Base-by-base conservation (phyloP, 2,329 filamentous ascomycete species). In the Fusarium sp. region DNA sequence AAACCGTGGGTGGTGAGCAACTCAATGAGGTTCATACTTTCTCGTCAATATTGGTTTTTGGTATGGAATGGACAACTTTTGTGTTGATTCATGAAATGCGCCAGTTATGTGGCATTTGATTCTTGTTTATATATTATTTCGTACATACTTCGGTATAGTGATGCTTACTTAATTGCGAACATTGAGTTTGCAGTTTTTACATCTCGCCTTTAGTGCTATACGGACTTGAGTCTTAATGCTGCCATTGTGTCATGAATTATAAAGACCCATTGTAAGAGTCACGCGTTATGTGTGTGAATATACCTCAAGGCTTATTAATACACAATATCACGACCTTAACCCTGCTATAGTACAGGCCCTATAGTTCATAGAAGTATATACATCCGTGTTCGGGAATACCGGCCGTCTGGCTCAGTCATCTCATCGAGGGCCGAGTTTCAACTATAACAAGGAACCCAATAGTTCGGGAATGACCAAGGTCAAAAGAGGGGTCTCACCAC, bases 1-100 rank as follows among this genome's bases (percentile, higher is more conserved):
- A 37, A 74, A 76, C 47, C 76, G 79, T 2, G 72, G 75, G 38
- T 80, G 79, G 79, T 74, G 76, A 35, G 9, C 14, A 33, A 20
- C 27, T 30, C 20, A 25, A 3, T 2, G 7, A 37, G 17, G 52
- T 15, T 25, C 25, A 27, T 27, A 22, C 9, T 27, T 47, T 14
- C 17, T 47, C 4, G 3, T 3, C 7, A 15, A 47, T 27, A 22
- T 47, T 27, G 22, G 22, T 27, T 17, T 25, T 17, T 27, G 22
- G 12, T 15, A 27, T 27, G 45, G 14, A 27, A 27, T 47, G 22
- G 45, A 22, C 27, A 47, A 27, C 22, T 8, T 47, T 4, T 47
- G 14, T 2, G 45, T 47, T 47, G 45, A 15, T 47, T 22, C 15
- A 47, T 47, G 22, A 27, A 17, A 17, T 47, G 14, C 45, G 20